Conservation (phyloP, 768 basidiomycete species). For the Kondoa subrosea region DNA sequence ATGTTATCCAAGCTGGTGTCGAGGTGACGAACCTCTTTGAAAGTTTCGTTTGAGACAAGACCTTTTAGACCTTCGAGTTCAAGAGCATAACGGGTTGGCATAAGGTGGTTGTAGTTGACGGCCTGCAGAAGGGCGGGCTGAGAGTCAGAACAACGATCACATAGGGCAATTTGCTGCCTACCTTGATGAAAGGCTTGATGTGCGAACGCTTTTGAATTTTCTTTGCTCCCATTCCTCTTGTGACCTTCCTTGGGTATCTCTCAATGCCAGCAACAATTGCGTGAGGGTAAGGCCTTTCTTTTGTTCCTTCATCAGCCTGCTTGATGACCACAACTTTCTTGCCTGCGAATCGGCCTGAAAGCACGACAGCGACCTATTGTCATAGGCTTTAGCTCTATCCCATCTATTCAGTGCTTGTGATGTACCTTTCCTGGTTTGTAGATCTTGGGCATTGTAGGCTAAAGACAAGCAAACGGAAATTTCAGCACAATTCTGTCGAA, state of each 20-base stretch:
- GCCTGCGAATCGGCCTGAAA: constrained; percentile 97
- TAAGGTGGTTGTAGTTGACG: constrained; percentile 95
- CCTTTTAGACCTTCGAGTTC: constrained; percentile 92
- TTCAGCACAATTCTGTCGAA: no score
- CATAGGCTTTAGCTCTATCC: neutral
- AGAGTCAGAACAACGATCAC: neutral
- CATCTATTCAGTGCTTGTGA: constrained; percentile 7
- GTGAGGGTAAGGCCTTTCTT: constrained; percentile 60
- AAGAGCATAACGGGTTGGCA: constrained; percentile 96
- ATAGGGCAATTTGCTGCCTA: constrained; percentile 30
- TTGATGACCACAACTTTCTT: constrained; percentile 99
- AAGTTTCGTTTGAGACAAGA: constrained; percentile 63
- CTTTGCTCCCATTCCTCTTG: constrained; percentile 92
- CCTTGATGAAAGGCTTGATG: constrained; percentile 99
- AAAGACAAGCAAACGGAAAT: no score
- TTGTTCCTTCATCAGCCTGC: constrained; percentile 78
- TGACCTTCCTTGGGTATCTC: constrained; percentile 95
- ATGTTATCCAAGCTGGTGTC: neutral
- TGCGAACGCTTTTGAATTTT: constrained; percentile 79
- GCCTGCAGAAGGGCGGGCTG: constrained; percentile 41
- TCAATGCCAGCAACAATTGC: constrained; percentile 97
- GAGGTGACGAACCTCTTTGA: constrained; percentile 60
- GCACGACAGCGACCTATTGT: constrained; percentile 73
- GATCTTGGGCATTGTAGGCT: constrained; percentile 36
- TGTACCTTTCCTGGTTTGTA: constrained; percentile 86